These are phyloP conservation scores for Hippophae tibetana DNA, from an alignment of 306 rosid genomes.

Conservation along the genomic window DNA sequence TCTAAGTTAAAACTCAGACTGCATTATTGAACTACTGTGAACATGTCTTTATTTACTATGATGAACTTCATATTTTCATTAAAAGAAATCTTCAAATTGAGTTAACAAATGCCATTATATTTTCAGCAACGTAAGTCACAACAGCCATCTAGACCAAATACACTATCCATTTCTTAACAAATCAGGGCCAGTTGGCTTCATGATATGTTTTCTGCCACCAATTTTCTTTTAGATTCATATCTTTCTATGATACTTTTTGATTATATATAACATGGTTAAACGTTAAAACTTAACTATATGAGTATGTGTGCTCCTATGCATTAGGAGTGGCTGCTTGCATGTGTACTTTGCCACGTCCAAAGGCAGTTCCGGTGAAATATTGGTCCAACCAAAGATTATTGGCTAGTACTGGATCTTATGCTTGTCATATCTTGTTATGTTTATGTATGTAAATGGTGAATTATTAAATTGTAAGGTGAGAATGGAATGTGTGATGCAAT, in stretches of 20 bases:
- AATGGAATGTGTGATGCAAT: slow-evolving; percentile 2
- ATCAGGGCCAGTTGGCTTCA: neutral
- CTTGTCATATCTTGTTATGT: neutral
- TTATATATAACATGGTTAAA: neutral
- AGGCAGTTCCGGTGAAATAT: neutral
- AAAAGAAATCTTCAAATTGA: no score
- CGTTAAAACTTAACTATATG: neutral
- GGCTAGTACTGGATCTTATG: neutral
- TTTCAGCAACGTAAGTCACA: no score
- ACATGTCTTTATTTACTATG: no score
- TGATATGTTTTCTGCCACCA: neutral
- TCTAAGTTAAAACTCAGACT: no score
- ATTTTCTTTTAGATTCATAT: neutral
- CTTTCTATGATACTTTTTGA: neutral
- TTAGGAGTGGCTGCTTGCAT: neutral
- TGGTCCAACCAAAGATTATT: neutral
- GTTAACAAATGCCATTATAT: no score
- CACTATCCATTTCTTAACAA: no score
- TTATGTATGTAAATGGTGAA: neutral
- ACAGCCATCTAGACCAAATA: no score
- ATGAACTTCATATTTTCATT: no score
- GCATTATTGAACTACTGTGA: no score
- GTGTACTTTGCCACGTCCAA: neutral
- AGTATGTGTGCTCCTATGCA: neutral
- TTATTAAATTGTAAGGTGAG: neutral